phyloP scores from a whole-genome alignment of 108 stramenopile species.

The Nannochloropsis oceanica region DNA sequence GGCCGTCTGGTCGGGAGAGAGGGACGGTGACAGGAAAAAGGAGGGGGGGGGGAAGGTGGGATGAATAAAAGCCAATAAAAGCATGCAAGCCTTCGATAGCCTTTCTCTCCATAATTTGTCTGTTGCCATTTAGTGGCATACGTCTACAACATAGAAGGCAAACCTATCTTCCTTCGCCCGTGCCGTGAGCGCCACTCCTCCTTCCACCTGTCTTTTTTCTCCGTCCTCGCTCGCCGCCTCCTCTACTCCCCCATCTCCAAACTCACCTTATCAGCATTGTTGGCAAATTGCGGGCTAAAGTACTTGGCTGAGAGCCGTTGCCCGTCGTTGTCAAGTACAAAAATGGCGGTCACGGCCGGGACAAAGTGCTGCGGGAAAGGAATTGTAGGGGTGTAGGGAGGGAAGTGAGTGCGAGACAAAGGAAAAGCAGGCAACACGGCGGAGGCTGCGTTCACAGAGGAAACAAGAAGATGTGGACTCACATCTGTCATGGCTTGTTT shows the following conservation, averaged over 20 bases:
- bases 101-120: no score
- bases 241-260: not conserved
- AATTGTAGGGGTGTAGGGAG: not conserved
- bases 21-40: no score
- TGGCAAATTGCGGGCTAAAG: not conserved
- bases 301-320: constrained; percentile 5
- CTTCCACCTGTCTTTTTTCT: no score
- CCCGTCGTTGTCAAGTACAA: not conserved
- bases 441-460: not conserved
- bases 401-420: not conserved
- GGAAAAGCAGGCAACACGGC: not conserved
- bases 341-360: not conserved
- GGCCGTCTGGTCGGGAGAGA: not conserved
- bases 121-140: no score
- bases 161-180: no score
- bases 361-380: not conserved
- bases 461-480: not conserved
- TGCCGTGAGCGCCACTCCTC: no score
- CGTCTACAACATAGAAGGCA: no score
- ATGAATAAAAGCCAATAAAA: no score
- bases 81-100: no score
- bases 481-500: not conserved
- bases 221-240: not conserved
- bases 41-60: no score
- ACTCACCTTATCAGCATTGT: not conserved